A percentile compares a stretch with the other conserved stretches of the same genome.
phyloP scores from a whole-genome alignment of 1,284 basidiomycete genomes.

The Pyrrhoderma lamaoense region DNA sequence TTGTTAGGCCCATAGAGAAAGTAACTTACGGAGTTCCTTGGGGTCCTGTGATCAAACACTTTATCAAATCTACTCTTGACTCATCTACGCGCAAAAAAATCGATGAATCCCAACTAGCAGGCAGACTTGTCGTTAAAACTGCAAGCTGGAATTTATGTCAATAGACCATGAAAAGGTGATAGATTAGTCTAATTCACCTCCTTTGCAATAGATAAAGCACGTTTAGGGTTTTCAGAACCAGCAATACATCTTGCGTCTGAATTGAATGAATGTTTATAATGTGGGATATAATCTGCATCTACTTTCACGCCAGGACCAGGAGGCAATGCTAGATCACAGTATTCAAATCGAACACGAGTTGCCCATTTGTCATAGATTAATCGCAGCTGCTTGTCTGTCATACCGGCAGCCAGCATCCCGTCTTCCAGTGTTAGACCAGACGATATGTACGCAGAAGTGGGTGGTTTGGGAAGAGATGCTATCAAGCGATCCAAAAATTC shows the following conservation, averaged over 20 bases:
- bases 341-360: conserved; percentile 71
- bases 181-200: conserved; percentile 43
- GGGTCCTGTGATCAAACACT: conserved; percentile 83
- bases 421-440: conserved; percentile 23
- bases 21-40: conserved; percentile 75
- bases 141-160: conserved; percentile 54
- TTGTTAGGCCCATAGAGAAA: conserved; percentile 1
- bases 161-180: conserved; percentile 4
- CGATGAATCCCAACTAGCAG: conserved; percentile 84
- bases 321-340: conserved; percentile 70
- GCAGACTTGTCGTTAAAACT: conserved; percentile 82
- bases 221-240: conserved; percentile 74
- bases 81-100: conserved; percentile 85
- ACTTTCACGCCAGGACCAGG: conserved; percentile 27
- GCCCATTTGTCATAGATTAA: conserved; percentile 81
- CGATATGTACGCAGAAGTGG: conserved; percentile 35
- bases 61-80: conserved; percentile 83
- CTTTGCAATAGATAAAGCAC: conserved; percentile 87
- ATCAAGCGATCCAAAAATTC: conserved; percentile 74
- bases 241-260: conserved; percentile 74
- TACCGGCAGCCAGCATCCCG: conserved; percentile 37
- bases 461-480: conserved; percentile 65
- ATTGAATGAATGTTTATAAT: conserved; percentile 75
- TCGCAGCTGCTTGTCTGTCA: conserved; percentile 58
- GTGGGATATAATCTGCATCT: conserved; percentile 46